phyloP scores from a whole-genome alignment of 257 asterid genomes.

The Nicotiana noctiflora region DNA sequence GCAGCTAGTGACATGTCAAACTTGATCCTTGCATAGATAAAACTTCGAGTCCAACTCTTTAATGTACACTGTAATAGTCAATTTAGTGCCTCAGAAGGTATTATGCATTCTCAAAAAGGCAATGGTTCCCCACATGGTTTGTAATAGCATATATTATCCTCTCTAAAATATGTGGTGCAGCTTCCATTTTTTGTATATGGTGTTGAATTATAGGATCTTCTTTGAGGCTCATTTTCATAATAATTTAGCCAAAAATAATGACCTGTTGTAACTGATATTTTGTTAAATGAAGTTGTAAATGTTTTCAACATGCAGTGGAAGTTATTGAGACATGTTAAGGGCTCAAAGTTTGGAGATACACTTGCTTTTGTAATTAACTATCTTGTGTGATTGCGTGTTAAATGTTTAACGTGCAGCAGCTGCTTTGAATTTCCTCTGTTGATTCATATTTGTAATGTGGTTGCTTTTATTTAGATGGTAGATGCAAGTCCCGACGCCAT shows the following conservation, averaged over 20 bases:
- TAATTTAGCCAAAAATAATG: background rate
- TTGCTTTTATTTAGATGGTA: conserved; percentile 38
- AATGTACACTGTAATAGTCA: background rate
- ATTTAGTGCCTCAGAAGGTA: background rate
- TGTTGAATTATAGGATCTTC: background rate
- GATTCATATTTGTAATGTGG: background rate
- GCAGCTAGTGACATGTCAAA: background rate
- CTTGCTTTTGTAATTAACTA: background rate
- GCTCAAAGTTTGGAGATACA: background rate
- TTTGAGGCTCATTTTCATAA: background rate
- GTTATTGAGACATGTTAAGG: background rate
- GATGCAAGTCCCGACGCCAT: conserved; percentile 35
- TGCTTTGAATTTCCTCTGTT: background rate
- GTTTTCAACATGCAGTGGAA: background rate
- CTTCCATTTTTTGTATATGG: background rate
- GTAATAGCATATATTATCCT: background rate
- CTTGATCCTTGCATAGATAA: background rate
- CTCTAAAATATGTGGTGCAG: background rate
- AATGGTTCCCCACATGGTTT: background rate
- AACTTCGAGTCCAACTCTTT: background rate
- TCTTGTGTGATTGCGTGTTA: background rate
- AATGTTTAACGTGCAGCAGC: background rate
- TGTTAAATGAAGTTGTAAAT: background rate
- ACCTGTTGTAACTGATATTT: background rate
- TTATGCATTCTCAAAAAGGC: background rate